phyloP scores from a whole-genome alignment of 2,329 filamentous ascomycete species.

The Alternaria burnsii region DNA sequence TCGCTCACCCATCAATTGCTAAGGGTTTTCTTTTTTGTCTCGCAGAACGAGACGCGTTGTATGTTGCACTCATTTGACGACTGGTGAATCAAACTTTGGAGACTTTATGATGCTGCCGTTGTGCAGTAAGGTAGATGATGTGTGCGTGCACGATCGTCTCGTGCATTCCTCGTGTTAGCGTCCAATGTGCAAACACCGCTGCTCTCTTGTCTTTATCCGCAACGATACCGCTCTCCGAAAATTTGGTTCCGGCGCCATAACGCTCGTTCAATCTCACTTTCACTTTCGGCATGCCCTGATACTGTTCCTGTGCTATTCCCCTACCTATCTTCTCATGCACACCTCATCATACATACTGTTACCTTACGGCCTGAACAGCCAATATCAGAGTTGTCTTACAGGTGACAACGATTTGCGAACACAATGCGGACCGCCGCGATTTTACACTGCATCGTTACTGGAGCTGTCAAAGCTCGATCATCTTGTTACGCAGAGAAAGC shows the following conservation, averaged over 20 bases:
- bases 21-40: too few relatives aligned
- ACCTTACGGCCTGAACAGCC: constrained; percentile 19
- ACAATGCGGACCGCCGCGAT: not conserved
- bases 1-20: not conserved
- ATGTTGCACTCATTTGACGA: not conserved
- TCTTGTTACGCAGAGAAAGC: not conserved
- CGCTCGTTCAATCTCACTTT: not conserved
- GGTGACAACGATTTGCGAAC: not conserved
- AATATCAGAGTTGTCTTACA: not conserved
- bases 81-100: not conserved
- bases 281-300: not conserved
- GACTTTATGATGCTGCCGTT: not conserved
- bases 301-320: constrained; percentile 29
- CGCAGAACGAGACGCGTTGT: not conserved
- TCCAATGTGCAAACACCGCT: not conserved
- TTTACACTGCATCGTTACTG: not conserved
- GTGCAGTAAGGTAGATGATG: too few relatives aligned
- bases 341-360: constrained; percentile 11
- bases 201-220: not conserved
- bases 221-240: not conserved
- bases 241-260: not conserved
- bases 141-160: not conserved
- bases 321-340: constrained; percentile 6
- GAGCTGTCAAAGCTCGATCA: not conserved
- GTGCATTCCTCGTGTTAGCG: not conserved